Evolutionary conservation across 495 filamentous ascomycete genomes (phyloP).

Genomic region (Margaritispora aquatica): DNA sequence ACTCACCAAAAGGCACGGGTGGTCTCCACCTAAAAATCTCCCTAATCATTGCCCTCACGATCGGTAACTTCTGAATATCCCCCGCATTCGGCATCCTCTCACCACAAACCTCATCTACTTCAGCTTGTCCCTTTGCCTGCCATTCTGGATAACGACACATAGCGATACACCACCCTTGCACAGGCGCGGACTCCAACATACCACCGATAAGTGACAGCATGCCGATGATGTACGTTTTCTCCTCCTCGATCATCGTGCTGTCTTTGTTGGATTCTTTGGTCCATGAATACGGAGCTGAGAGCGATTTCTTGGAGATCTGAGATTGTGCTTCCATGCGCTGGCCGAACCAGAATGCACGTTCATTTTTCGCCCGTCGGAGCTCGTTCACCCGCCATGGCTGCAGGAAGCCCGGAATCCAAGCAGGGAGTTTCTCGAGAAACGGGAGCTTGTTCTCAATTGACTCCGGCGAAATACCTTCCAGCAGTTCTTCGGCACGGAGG

Average conservation of each 20-base stretch:
- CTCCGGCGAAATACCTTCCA: slow-evolving; percentile 1
- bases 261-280: slow-evolving; percentile 6
- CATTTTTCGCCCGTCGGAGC: background rate
- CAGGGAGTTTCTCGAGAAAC: background rate
- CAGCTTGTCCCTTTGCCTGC: slow-evolving; percentile 43
- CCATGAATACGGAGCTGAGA: background rate
- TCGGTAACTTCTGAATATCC: slow-evolving; percentile 38
- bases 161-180: slow-evolving; percentile 38
- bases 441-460: slow-evolving; percentile 8
- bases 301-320: background rate
- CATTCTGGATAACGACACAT: slow-evolving; percentile 54
- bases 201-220: slow-evolving; percentile 35
- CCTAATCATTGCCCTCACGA: slow-evolving; percentile 38
- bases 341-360: slow-evolving; percentile 15
- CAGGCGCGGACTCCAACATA: slow-evolving; percentile 29
- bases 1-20: slow-evolving; percentile 24
- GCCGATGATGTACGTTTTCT: slow-evolving; percentile 31
- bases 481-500: background rate
- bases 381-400: slow-evolving; percentile 6
- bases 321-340: slow-evolving; percentile 9
- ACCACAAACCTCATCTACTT: slow-evolving; percentile 49
- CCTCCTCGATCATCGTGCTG: slow-evolving; percentile 1
- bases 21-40: slow-evolving; percentile 50
- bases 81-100: slow-evolving; percentile 42
- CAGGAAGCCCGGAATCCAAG: background rate